Percentiles rank a stretch among this genome's conserved stretches.
Evolutionary conservation across 2,329 filamentous ascomycete species (phyloP).

Genomic region (Cercospora sp.): DNA sequence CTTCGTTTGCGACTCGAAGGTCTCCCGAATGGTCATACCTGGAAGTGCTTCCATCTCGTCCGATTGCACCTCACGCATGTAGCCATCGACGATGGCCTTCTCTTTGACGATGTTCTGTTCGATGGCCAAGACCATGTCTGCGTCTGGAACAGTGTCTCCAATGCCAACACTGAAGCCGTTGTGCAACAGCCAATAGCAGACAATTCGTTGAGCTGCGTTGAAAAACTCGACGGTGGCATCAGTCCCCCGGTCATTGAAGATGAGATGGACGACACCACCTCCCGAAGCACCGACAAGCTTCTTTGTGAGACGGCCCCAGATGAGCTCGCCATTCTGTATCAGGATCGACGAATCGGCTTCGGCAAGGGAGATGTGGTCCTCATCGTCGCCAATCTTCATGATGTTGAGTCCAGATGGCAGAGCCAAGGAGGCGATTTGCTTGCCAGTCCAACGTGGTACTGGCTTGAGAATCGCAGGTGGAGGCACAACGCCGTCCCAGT

Average conservation of each 20-base stretch:
- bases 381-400: conserved; percentile 53
- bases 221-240: conserved; percentile 90
- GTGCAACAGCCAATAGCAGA: conserved; percentile 96
- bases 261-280: conserved; percentile 90
- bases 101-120: conserved; percentile 77
- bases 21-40: conserved; percentile 98
- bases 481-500: conserved; percentile 95
- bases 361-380: conserved; percentile 33
- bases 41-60: conserved; percentile 90
- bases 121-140: conserved; percentile 78
- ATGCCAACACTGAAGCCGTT: conserved; percentile 98
- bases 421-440: conserved; percentile 93
- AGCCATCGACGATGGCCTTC: conserved; percentile 74
- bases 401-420: conserved; percentile 84
- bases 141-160: conserved; percentile 94
- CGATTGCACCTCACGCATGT: conserved; percentile 76
- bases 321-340: conserved; percentile 81
- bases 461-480: conserved; percentile 93
- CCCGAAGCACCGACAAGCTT: conserved; percentile 88
- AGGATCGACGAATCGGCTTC: conserved; percentile 64
- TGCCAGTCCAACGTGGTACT: conserved; percentile 91
- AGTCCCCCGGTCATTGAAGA: conserved; percentile 90
- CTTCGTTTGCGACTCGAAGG: conserved; percentile 96
- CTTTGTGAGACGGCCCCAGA: conserved; percentile 90
- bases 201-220: conserved; percentile 89